Base-by-base conservation (phyloP, 495 filamentous ascomycete genomes). In the Penicillium waksmanii region DNA sequence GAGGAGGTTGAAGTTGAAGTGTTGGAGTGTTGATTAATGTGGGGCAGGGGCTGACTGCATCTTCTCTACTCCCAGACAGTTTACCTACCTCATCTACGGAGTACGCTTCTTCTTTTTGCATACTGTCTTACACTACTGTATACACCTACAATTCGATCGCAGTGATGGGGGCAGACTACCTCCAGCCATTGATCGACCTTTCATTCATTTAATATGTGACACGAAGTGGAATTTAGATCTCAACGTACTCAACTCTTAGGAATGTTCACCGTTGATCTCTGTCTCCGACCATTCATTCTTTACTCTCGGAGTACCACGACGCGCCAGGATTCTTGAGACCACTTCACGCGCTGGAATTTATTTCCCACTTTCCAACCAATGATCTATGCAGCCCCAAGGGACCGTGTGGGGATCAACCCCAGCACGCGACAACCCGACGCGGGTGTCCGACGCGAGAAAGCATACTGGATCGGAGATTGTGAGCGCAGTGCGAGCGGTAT, bases 341-440 rank as follows among this genome's bases (percentile, higher is more conserved):
- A 73, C 81, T 49, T 61, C 73, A 64, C 77, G 76, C 60, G 87
- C 64, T 84, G 79, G 61, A 85, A 80, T 61, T 78, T 75, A 47
- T 87, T 88, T 59, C 83, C 86, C 27, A 27, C 27, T 7, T 0
- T 27, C 4, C 27, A 5, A 65, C 79, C 53, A 84, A 79, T 67
- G 85, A 89, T 63, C 76, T 72, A 19, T 77, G 86, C 54, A 65
- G 77, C 60, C 71, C 74, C 35, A 64, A 72, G 15, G 84, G 86
- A 57, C 62, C 87, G 7, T 76, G 73, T 73, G 70, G 68, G 23
- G 42, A 9, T 48, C 6, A 1, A 23, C 19, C 21, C 15, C 44
- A 25, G 44, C 9, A 23, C 44, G 9, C 21, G 44, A 77, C 51
- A 86, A 62, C 76, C 82, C 27, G 87, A 84, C 57, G 83, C 82